Percentiles rank a stretch among this genome's conserved stretches.
Evolutionary conservation across 1,139 yeast species (phyloP).

Genomic region (Magnusiomyces sp.): DNA sequence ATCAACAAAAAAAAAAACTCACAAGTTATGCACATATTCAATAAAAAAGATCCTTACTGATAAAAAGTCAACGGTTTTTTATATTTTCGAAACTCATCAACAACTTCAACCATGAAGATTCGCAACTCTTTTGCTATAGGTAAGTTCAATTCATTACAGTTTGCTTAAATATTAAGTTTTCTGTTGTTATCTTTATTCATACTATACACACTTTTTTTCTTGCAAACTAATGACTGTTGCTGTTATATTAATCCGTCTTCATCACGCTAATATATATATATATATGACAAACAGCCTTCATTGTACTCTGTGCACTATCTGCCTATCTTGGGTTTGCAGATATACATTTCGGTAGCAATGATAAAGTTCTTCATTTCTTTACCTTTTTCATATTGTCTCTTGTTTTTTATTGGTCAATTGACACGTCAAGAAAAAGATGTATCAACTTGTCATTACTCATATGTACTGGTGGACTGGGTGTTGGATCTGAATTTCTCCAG

Average conservation of each 20-base stretch:
- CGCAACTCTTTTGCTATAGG: slow-evolving; percentile 19
- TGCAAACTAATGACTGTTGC: neutral
- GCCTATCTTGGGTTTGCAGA: slow-evolving; percentile 45
- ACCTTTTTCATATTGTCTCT: slow-evolving; percentile 44
- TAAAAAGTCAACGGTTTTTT: too few species aligned
- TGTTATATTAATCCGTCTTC: neutral
- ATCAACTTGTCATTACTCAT: slow-evolving; percentile 38
- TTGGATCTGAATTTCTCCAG: slow-evolving; percentile 48
- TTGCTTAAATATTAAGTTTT: neutral
- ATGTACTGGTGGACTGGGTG: slow-evolving; percentile 41
- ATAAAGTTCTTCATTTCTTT: slow-evolving; percentile 44
- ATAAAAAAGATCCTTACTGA: too few species aligned
- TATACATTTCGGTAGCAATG: slow-evolving; percentile 41
- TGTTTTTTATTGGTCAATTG: slow-evolving; percentile 49
- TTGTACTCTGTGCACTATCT: slow-evolving; percentile 23
- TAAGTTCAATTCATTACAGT: slow-evolving; percentile 8
- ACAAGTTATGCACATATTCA: too few species aligned
- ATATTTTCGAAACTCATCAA: too few species aligned
- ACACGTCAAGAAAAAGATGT: slow-evolving; percentile 36
- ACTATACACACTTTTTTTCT: too few species aligned
- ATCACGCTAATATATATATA: too few species aligned
- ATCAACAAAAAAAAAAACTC: too few species aligned
- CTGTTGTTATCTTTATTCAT: neutral
- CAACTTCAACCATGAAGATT: slow-evolving; percentile 17
- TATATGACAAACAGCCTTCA: too few species aligned